phyloP scores from a whole-genome alignment of 208 protist genomes.

The Leishmania guyanensis region DNA sequence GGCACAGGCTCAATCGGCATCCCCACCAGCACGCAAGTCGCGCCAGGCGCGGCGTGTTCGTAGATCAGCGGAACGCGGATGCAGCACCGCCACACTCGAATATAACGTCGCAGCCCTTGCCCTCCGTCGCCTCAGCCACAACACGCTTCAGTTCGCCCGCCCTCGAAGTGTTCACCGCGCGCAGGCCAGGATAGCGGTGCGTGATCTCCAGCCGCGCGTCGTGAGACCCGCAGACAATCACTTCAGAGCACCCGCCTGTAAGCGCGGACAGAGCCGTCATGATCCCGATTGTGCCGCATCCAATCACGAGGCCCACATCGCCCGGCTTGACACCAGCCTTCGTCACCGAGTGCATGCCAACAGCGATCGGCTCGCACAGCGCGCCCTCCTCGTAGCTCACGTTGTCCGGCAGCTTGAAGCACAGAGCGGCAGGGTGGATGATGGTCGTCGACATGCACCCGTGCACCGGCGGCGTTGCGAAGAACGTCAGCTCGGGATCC shows the following conservation, averaged over 20 bases:
- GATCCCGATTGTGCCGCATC: constrained; percentile 54
- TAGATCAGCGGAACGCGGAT: constrained; percentile 44
- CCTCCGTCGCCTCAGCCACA: constrained; percentile 35
- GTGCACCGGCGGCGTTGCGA: constrained; percentile 68
- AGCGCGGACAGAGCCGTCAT: constrained; percentile 49
- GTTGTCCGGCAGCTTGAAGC: constrained; percentile 66
- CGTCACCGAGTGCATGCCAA: constrained; percentile 61
- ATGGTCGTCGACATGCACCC: constrained; percentile 54
- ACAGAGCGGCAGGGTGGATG: constrained; percentile 59
- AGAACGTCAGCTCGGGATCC: constrained; percentile 70
- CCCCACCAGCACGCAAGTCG: constrained; percentile 48
- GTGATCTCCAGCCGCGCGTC: constrained; percentile 39
- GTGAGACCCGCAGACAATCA: constrained; percentile 44
- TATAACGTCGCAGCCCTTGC: constrained; percentile 42
- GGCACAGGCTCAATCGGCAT: constrained; percentile 45
- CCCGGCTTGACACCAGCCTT: constrained; percentile 54
- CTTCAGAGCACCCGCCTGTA: constrained; percentile 51
- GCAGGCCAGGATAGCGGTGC: constrained; percentile 35
- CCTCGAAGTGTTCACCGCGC: constrained; percentile 38
- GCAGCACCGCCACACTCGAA: constrained; percentile 52
- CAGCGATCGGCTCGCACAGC: constrained; percentile 66
- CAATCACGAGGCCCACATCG: constrained; percentile 36
- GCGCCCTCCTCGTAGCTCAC: constrained; percentile 72
- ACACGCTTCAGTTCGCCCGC: constrained; percentile 29
- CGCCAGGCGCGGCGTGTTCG: constrained; percentile 42